Evolutionary conservation across 2,329 filamentous ascomycete genomes (phyloP).

Genomic region (Colletotrichum australisinense): DNA sequence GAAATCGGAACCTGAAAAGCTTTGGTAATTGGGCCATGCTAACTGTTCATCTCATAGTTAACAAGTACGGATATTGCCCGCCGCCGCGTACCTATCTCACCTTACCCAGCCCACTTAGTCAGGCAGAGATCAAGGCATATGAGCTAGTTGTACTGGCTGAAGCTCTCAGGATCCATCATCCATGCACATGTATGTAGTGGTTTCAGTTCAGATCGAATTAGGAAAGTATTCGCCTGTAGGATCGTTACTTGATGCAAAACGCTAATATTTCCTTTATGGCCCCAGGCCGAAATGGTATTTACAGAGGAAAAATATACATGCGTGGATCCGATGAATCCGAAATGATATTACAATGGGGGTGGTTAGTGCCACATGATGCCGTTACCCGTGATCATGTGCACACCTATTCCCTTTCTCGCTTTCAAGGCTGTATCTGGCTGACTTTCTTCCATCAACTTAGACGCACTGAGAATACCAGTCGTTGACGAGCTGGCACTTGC

Average conservation of each 20-base stretch:
- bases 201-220: not conserved
- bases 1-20: not conserved
- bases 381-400: not conserved
- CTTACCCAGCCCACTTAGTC: not conserved
- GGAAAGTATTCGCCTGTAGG: not conserved
- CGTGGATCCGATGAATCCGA: not conserved
- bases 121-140: not conserved
- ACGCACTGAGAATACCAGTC: conserved; percentile 39
- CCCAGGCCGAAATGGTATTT: not conserved
- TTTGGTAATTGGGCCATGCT: not conserved
- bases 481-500: conserved; percentile 35
- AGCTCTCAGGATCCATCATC: not conserved
- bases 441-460: not conserved
- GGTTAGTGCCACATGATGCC: not conserved
- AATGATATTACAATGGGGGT: not conserved
- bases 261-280: not conserved
- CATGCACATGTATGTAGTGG: not conserved
- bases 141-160: not conserved
- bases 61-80: not conserved
- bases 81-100: not conserved
- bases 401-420: not conserved
- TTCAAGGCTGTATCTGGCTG: not conserved
- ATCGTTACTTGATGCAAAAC: not conserved
- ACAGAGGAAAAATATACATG: not conserved
- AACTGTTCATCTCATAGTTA: not conserved